These are phyloP conservation scores for Trichoderma sp. DNA, from an alignment of 2,329 filamentous ascomycete species.

Conservation along the genomic window DNA sequence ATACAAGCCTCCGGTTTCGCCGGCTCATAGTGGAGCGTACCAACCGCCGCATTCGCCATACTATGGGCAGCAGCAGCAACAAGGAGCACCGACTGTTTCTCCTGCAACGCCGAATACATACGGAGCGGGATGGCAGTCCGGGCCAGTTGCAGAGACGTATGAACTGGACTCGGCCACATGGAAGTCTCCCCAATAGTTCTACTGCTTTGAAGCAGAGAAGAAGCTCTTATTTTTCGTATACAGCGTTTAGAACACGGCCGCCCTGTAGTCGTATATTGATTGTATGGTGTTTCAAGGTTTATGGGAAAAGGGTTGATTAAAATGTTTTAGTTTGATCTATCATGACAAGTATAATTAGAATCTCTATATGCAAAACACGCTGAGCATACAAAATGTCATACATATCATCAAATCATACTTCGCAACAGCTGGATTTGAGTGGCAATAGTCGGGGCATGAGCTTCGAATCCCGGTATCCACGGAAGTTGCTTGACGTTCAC, in stretches of 20 bases:
- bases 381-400: not conserved
- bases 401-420: not conserved
- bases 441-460: not conserved
- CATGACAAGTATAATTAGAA: not conserved
- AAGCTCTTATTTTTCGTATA: not conserved
- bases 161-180: constrained; percentile 32
- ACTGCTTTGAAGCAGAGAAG: not conserved
- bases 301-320: not conserved
- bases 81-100: not conserved
- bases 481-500: not conserved
- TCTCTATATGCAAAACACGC: not conserved
- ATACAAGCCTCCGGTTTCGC: constrained; percentile 24
- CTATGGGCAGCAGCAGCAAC: constrained; percentile 14
- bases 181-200: not conserved
- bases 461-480: constrained; percentile 1
- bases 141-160: constrained; percentile 37
- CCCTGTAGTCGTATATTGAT: not conserved
- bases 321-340: not conserved
- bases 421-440: not conserved
- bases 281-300: not conserved
- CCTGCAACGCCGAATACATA: constrained; percentile 21
- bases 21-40: constrained; percentile 25
- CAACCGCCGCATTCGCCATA: constrained; percentile 24
- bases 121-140: constrained; percentile 37
- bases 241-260: not conserved